Percentiles rank a stretch among this genome's conserved stretches.
These are phyloP conservation scores for Senna siamea DNA, from an alignment of 306 rosid genomes.

Conservation along the genomic window DNA sequence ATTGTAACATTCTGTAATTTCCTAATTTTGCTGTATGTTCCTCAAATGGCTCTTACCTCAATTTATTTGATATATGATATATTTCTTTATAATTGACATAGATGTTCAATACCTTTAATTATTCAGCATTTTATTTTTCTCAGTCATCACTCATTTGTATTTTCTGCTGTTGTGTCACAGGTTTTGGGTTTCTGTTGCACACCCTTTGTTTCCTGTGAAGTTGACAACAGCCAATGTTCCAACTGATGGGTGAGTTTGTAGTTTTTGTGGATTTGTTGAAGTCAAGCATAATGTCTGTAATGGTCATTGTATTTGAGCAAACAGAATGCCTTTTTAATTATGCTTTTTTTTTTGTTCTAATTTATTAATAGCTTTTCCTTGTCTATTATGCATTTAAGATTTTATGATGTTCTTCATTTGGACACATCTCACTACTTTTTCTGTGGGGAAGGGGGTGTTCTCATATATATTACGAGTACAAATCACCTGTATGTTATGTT, in stretches of 20 bases:
- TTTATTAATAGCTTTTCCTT: background rate
- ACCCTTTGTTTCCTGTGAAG: constrained; percentile 78
- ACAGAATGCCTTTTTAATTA: background rate
- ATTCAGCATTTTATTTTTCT: constrained; percentile 15
- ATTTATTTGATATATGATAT: background rate
- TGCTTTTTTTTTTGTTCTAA: background rate
- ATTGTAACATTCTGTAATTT: background rate
- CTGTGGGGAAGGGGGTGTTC: background rate
- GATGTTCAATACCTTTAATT: background rate
- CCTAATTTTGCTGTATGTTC: constrained; percentile 23
- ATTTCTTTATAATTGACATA: constrained; percentile 5
- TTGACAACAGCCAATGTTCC: constrained; percentile 57
- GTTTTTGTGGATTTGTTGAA: constrained; percentile 6
- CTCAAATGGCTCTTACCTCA: background rate
- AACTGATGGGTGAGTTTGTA: constrained; percentile 75
- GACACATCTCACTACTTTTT: background rate
- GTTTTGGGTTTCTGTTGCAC: constrained; percentile 69
- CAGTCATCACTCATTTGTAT: background rate
- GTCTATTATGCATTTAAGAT: background rate
- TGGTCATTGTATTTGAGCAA: background rate
- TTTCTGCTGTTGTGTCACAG: constrained; percentile 47
- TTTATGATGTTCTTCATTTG: background rate
- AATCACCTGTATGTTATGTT: background rate
- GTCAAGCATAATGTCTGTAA: too few relatives aligned
- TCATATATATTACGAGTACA: background rate